These are phyloP conservation scores for Ochromonas danica DNA, from an alignment of 108 stramenopile genomes.

Conservation along the genomic window DNA sequence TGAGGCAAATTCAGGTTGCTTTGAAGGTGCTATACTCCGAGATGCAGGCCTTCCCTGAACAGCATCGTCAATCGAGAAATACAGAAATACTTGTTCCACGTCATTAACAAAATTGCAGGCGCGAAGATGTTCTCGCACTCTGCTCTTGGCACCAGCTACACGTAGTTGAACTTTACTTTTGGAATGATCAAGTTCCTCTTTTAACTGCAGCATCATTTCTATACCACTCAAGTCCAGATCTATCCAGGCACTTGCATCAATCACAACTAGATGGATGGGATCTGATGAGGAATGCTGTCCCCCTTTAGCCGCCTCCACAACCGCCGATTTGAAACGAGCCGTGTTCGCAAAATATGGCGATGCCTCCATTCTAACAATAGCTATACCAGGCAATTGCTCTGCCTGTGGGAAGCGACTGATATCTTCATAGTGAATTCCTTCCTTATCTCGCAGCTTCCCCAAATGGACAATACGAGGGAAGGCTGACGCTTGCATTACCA, in stretches of 20 bases:
- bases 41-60: too few relatives aligned
- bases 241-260: not conserved
- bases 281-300: not conserved
- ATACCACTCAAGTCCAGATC: not conserved
- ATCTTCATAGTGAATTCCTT: not conserved
- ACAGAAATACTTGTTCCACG: too few relatives aligned
- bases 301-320: not conserved
- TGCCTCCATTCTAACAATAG: slow-evolving; percentile 1
- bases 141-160: too few relatives aligned
- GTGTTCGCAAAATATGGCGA: not conserved
- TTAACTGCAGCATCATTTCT: not conserved
- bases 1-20: too few relatives aligned
- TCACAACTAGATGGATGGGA: not conserved
- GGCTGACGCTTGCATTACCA: not conserved
- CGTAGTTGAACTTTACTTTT: too few relatives aligned
- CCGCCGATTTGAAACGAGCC: not conserved
- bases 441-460: not conserved
- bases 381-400: not conserved
- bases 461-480: not conserved
- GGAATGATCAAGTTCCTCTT: too few relatives aligned
- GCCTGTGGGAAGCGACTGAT: not conserved
- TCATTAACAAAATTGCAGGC: too few relatives aligned
- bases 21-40: too few relatives aligned
- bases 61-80: too few relatives aligned
- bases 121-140: too few relatives aligned